Percentiles rank a stretch among this genome's conserved stretches.
phyloP scores from a whole-genome alignment of 345 rosid species.

The Carallia brachiata region DNA sequence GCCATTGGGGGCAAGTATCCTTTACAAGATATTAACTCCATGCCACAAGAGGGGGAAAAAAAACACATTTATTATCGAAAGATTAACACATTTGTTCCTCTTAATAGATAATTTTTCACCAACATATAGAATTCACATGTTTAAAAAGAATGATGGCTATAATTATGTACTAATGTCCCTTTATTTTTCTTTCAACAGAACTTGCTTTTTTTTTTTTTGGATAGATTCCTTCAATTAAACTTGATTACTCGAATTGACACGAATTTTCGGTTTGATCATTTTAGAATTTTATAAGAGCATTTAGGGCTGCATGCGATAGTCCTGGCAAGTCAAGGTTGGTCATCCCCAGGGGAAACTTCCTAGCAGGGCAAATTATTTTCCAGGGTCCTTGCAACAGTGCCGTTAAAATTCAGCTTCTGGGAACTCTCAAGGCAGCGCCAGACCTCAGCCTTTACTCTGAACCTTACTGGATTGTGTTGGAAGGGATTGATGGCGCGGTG shows the following conservation, averaged over 20 bases:
- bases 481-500: conserved; percentile 40
- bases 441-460: conserved; percentile 29
- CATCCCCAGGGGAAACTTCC: conserved; percentile 40
- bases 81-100: no score
- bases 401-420: conserved; percentile 33
- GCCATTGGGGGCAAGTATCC: no score
- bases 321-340: conserved; percentile 37
- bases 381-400: conserved; percentile 46
- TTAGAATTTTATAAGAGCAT: conserved; percentile 40
- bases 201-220: no score
- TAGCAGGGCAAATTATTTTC: conserved; percentile 32
- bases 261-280: neutral
- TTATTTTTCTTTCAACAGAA: neutral
- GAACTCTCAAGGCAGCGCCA: conserved; percentile 33
- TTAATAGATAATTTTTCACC: no score
- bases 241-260: no score
- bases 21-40: no score
- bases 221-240: no score
- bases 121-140: no score
- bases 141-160: no score
- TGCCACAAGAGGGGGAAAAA: no score
- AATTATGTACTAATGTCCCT: no score
- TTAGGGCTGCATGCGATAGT: conserved; percentile 37
- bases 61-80: no score
- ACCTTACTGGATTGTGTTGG: conserved; percentile 51